Evolutionary conservation across 139 green algal species (phyloP).

Genomic region (Ulvella scutata): DNA sequence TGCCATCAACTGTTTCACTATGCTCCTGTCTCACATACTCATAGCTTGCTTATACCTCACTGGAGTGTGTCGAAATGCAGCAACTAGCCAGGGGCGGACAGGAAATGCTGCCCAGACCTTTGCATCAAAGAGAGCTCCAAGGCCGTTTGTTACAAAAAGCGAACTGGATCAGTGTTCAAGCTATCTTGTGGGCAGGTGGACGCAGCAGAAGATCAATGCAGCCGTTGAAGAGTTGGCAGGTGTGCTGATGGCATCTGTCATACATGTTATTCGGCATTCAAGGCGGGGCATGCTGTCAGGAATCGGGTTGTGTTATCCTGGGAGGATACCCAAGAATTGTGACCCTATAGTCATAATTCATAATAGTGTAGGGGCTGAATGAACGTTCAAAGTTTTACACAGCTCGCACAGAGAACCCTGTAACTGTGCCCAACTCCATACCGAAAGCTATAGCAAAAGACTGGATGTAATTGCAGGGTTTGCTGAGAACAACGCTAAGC

Average conservation of each 20-base stretch:
- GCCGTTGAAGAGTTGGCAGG: background rate
- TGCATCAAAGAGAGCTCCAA: background rate
- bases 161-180: background rate
- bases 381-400: too few relatives aligned
- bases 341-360: too few relatives aligned
- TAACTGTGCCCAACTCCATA: too few relatives aligned
- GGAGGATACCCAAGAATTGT: too few relatives aligned
- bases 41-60: background rate
- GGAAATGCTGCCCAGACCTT: background rate
- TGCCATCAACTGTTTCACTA: background rate
- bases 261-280: too few relatives aligned
- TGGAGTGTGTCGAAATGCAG: background rate
- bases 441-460: too few relatives aligned
- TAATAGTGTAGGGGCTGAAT: too few relatives aligned
- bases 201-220: background rate
- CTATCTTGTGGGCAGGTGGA: background rate
- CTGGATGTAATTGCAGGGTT: too few relatives aligned
- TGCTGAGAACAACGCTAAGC: background rate
- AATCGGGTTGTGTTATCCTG: too few relatives aligned
- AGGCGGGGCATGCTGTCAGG: too few relatives aligned
- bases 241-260: too few relatives aligned
- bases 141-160: background rate
- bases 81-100: background rate
- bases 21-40: background rate
- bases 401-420: too few relatives aligned